These are phyloP conservation scores for Crucihimalaya himalaica DNA, from an alignment of 345 rosid genomes.

Conservation along the genomic window DNA sequence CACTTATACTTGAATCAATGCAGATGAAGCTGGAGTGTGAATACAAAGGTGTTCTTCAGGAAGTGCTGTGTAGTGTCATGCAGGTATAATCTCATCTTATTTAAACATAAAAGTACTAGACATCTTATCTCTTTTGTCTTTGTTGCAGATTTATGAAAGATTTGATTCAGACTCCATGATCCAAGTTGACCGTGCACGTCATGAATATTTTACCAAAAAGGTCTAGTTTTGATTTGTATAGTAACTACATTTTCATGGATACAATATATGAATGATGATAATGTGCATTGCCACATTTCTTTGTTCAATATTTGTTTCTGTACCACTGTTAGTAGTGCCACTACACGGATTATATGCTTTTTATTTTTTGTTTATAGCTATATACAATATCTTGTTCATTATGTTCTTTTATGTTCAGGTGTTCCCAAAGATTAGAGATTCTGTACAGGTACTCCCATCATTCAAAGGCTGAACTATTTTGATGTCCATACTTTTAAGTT, in stretches of 20 bases:
- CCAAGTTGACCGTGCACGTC: slow-evolving; percentile 70
- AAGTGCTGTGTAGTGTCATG: slow-evolving; percentile 71
- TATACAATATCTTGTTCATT: too few species aligned
- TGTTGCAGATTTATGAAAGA: slow-evolving; percentile 75
- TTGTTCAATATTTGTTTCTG: too few species aligned
- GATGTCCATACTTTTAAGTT: slow-evolving; percentile 6
- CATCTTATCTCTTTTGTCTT: slow-evolving; percentile 23
- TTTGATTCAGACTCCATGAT: slow-evolving; percentile 57
- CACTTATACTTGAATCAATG: slow-evolving; percentile 7
- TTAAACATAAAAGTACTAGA: not conserved
- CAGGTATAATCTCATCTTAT: slow-evolving; percentile 56
- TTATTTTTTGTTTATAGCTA: too few species aligned
- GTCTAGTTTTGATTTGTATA: slow-evolving; percentile 42
- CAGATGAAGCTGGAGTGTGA: slow-evolving; percentile 67
- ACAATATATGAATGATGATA: too few species aligned
- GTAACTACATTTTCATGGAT: too few species aligned
- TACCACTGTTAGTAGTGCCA: too few species aligned
- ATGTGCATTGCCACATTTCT: too few species aligned
- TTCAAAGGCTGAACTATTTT: too few species aligned
- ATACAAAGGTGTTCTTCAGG: slow-evolving; percentile 78
- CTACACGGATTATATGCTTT: too few species aligned
- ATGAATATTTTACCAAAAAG: slow-evolving; percentile 78
- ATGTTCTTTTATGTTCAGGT: too few species aligned
- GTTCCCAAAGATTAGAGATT: too few species aligned
- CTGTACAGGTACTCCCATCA: too few species aligned